Percentiles rank a stretch among this genome's conserved stretches.
phyloP scores from a whole-genome alignment of 176 grass and related monocot species.

The Luzula sylvatica region DNA sequence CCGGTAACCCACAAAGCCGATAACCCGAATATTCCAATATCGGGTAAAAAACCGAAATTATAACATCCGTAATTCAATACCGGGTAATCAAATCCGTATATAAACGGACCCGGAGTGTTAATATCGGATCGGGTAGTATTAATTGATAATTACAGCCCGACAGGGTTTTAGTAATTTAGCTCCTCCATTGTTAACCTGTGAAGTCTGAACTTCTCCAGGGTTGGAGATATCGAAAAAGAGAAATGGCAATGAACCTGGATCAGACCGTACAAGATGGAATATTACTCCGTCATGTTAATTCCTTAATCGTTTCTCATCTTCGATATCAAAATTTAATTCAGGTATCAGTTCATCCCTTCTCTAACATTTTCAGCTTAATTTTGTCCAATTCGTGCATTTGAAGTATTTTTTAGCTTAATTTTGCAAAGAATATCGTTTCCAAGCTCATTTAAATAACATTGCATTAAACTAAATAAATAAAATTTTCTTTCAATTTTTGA shows the following conservation, averaged over 20 bases:
- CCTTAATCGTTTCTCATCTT: slow-evolving; percentile 70
- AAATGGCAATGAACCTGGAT: slow-evolving; percentile 44
- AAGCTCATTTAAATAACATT: background rate
- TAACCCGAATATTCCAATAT: too few relatives aligned
- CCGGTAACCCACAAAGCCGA: too few relatives aligned
- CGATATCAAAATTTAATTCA: slow-evolving; percentile 63
- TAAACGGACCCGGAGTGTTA: too few relatives aligned
- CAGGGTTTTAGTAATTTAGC: too few relatives aligned
- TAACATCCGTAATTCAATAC: background rate
- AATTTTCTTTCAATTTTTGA: background rate
- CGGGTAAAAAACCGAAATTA: too few relatives aligned
- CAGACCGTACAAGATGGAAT: slow-evolving; percentile 77
- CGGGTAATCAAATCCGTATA: too few relatives aligned
- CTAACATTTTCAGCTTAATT: background rate
- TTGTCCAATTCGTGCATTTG: background rate
- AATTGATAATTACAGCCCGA: too few relatives aligned
- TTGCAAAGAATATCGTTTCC: too few relatives aligned
- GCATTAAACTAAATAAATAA: background rate
- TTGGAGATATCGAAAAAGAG: background rate
- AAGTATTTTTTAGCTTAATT: background rate
- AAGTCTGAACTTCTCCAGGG: too few relatives aligned
- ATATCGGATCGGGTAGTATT: too few relatives aligned
- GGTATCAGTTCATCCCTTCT: slow-evolving; percentile 3
- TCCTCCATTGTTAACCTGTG: too few relatives aligned
- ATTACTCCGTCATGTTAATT: slow-evolving; percentile 75